These are phyloP conservation scores for Perkinsus olseni DNA, from an alignment of 169 alveolate genomes.

Conservation along the genomic window DNA sequence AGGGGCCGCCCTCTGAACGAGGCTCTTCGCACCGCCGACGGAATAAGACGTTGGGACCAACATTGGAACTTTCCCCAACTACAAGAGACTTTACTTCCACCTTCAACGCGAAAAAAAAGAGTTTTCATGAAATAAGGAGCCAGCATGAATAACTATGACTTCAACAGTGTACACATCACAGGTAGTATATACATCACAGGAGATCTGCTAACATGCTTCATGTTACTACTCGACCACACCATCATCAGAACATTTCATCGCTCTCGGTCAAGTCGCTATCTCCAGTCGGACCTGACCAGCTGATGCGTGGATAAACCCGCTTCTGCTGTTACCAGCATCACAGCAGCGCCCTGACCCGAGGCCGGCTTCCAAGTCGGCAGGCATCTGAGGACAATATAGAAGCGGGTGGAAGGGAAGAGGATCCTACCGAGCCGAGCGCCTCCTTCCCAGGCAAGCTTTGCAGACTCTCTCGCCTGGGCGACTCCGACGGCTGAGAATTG, in stretches of 20 bases:
- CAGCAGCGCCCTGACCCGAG: background rate
- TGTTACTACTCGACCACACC: background rate
- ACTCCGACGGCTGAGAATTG: background rate
- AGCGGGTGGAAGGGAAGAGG: background rate
- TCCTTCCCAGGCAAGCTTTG: background rate
- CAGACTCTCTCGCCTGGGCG: background rate
- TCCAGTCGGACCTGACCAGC: background rate
- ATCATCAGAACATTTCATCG: background rate
- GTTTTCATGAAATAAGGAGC: too few relatives aligned
- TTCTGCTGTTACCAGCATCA: background rate
- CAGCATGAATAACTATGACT: background rate
- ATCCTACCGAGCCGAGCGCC: background rate
- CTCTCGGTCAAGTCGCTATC: background rate
- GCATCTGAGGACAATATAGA: background rate
- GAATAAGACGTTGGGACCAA: too few relatives aligned
- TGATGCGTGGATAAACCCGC: too few relatives aligned
- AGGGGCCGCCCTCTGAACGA: background rate
- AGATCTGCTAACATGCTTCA: background rate
- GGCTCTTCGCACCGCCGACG: background rate
- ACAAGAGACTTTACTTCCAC: background rate
- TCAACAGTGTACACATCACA: background rate
- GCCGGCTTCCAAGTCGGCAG: background rate
- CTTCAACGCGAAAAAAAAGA: background rate
- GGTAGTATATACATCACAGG: background rate
- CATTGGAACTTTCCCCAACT: background rate